Evolutionary conservation across 2,329 filamentous ascomycete genomes (phyloP), one percentile per base, ranked within the genome.

Genomic region (Talaromyces sp.): DNA sequence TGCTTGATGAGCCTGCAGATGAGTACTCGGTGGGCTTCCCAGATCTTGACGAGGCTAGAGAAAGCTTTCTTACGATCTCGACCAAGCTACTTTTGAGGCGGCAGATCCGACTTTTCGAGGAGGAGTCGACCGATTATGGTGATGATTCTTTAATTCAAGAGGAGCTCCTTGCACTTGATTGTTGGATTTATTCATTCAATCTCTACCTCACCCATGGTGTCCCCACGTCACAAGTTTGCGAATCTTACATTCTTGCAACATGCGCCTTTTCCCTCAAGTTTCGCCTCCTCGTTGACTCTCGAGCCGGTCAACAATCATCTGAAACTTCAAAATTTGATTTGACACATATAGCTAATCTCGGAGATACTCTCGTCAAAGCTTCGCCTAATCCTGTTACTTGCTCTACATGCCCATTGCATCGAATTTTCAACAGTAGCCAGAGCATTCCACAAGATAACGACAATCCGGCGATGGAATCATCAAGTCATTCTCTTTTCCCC

Each of bases 261-360:
- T 66, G 64, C 17, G 64, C 58, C 8, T 62, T 66, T 49, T 66
- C 50, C 9, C 45, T 66, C 8, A 62, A 62, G 35, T 66, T 58
- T 17, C 59, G 64, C 8, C 58, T 62, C 19, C 41, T 56, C 41
- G 43, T 62, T 33, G 64, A 62, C 15, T 54, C 49, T 11, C 49
- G 37, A 43, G 19, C 9, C 11, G 15, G 27, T 35, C 22, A 27
- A 45, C 37, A 9, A 22, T 2, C 3, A 6, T 17, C 33, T 17
- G 43, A 31, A 27, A 27, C 7, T 37, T n/a, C 27, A 7, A 35
- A 49, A 17, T 17, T 66, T 15, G 50, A 66, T n/a, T 37, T 62
- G 15, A n/a, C 59, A 17, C 59, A 65, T 60, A 65, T 65, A 33
- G 56, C 57, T 3, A 65, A 58, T 25, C 47, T 61, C 22, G 63